These are phyloP conservation scores for Inosperma sp. DNA, from an alignment of 768 basidiomycete genomes.

Conservation along the genomic window DNA sequence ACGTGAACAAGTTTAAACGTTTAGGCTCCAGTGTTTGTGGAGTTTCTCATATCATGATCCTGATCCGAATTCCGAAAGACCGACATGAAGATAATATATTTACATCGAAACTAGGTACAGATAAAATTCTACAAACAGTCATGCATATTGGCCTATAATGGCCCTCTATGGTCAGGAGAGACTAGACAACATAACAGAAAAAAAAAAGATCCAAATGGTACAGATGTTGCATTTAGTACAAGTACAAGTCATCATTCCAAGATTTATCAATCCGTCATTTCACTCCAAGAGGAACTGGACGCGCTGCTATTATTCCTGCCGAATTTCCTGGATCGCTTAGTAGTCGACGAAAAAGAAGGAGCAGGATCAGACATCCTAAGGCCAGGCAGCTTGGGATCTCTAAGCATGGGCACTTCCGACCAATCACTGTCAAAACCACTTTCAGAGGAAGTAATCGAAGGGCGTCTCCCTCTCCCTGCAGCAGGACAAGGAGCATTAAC, in stretches of 20 bases:
- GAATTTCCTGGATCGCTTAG: too few species aligned
- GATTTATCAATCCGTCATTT: too few species aligned
- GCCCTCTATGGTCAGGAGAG: neutral
- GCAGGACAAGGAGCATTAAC: neutral
- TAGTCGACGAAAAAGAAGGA: neutral
- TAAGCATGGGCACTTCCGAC: neutral
- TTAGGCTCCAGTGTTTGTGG: too few species aligned
- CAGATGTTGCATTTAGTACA: too few species aligned
- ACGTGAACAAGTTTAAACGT: neutral
- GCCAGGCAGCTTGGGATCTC: too few species aligned
- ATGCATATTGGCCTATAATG: neutral
- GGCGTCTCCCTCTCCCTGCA: neutral
- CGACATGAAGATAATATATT: neutral
- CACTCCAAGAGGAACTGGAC: too few species aligned
- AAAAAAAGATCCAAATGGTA: too few species aligned
- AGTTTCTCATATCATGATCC: too few species aligned
- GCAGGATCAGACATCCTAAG: neutral
- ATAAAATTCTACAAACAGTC: neutral
- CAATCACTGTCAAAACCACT: slow-evolving; percentile 14
- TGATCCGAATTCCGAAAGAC: neutral
- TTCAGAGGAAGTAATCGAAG: slow-evolving; percentile 2
- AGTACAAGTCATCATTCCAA: too few species aligned
- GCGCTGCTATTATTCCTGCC: too few species aligned
- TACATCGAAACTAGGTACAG: neutral
- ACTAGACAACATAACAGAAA: too few species aligned